phyloP scores from a whole-genome alignment of 139 green algal genomes.

The Mychonastes homosphaera region DNA sequence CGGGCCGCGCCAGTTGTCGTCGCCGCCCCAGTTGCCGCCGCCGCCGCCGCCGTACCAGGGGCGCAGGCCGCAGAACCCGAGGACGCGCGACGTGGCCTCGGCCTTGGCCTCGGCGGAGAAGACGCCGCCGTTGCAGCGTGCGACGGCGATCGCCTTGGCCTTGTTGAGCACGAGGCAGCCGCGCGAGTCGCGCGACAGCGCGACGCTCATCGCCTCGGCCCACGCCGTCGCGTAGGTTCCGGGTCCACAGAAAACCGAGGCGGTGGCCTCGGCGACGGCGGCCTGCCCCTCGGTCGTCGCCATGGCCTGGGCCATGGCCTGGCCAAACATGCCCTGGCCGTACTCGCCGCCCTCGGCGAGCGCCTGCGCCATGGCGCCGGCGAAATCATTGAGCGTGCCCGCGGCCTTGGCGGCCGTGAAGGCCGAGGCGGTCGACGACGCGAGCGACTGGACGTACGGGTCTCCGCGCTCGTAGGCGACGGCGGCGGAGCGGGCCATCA shows the following conservation, averaged over 20 bases:
- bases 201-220: constrained; percentile 13
- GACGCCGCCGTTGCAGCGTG: constrained; percentile 5
- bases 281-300: constrained; percentile 8
- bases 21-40: background rate
- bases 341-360: constrained; percentile 2
- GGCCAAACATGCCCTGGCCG: background rate
- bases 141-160: constrained; percentile 10
- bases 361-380: constrained; percentile 5
- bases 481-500: too few species aligned
- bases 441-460: background rate
- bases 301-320: constrained; percentile 11
- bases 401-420: constrained; percentile 1
- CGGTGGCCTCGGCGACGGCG: constrained; percentile 22
- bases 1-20: background rate
- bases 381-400: background rate
- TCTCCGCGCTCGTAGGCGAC: too few species aligned
- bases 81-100: constrained; percentile 10
- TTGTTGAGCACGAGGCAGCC: constrained; percentile 17
- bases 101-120: background rate
- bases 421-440: constrained; percentile 3
- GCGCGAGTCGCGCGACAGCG: constrained; percentile 1
- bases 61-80: constrained; percentile 18
- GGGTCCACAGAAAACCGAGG: constrained; percentile 10
- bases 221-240: constrained; percentile 5
- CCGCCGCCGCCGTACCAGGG: background rate